Conservation (phyloP, 495 filamentous ascomycete species). For the Penicillium crystallinum region DNA sequence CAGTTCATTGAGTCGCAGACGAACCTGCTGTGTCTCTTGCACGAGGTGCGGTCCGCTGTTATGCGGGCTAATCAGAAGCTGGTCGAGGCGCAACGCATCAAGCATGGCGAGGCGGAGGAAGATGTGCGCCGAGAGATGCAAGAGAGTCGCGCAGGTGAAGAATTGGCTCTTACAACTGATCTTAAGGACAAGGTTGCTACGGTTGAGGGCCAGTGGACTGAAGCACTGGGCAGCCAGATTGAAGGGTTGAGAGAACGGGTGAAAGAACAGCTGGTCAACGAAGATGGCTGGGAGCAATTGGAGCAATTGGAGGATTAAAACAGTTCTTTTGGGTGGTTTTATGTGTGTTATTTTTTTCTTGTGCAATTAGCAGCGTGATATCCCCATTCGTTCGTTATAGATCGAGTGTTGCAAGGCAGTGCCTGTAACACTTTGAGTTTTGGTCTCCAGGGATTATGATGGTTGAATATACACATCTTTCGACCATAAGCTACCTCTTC, state of each 20-base stretch:
- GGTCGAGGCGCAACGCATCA: conserved; percentile 53
- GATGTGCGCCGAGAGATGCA: conserved; percentile 52
- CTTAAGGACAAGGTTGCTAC: conserved; percentile 85
- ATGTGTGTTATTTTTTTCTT: conserved; percentile 4
- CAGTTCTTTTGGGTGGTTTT: not conserved
- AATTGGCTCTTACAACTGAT: conserved; percentile 68
- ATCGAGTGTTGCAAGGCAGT: conserved; percentile 9
- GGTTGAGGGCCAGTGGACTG: conserved; percentile 82
- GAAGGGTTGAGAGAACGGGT: conserved; percentile 52
- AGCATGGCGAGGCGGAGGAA: conserved; percentile 49
- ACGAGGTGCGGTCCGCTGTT: conserved; percentile 83
- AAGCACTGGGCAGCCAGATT: conserved; percentile 59
- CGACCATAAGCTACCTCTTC: not conserved
- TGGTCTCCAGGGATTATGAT: not conserved
- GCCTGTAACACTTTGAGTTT: conserved; percentile 4
- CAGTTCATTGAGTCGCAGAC: conserved; percentile 95
- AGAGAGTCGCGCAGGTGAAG: conserved; percentile 58
- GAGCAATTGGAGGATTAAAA: conserved; percentile 36
- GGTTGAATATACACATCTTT: not conserved
- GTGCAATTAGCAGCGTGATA: conserved; percentile 21
- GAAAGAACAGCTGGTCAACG: conserved; percentile 57
- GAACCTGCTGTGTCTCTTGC: conserved; percentile 86
- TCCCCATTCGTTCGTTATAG: conserved; percentile 27
- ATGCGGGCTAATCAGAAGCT: conserved; percentile 53
- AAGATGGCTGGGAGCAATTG: conserved; percentile 70